Percentiles rank a stretch among this genome's conserved stretches.
phyloP scores from a whole-genome alignment of 2,329 filamentous ascomycete genomes.

The Aspergillus pseudoviridinutans region DNA sequence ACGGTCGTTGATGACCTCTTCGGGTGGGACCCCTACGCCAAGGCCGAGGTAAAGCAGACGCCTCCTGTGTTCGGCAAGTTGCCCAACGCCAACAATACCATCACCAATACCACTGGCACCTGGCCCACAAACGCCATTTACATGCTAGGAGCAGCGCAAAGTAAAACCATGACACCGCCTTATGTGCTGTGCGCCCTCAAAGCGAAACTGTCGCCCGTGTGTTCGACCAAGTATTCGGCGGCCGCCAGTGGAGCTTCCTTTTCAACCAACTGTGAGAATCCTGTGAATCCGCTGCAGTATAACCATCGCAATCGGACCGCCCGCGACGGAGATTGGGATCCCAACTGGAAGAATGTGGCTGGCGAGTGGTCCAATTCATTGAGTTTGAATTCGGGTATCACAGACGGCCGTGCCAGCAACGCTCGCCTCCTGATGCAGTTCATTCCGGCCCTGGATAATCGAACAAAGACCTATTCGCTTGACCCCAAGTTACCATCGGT shows the following conservation, averaged over 20 bases:
- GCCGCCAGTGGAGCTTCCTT: constrained; percentile 58
- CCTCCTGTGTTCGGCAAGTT: constrained; percentile 53
- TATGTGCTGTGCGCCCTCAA: constrained; percentile 67
- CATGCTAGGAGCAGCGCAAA: constrained; percentile 54
- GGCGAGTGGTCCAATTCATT: constrained; percentile 53
- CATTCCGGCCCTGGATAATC: constrained; percentile 39
- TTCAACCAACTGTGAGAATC: constrained; percentile 59
- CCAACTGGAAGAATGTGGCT: constrained; percentile 56
- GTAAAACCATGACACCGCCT: constrained; percentile 32
- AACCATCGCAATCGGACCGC: constrained; percentile 38
- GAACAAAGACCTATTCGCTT: constrained; percentile 35
- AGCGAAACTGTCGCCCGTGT: constrained; percentile 60
- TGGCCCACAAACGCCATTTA: constrained; percentile 58
- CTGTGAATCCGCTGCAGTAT: constrained; percentile 54
- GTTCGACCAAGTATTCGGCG: constrained; percentile 57
- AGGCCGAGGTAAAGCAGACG: constrained; percentile 29
- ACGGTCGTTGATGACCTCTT: constrained; percentile 69
- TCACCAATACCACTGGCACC: constrained; percentile 51
- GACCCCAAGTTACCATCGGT: constrained; percentile 58
- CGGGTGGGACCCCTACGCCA: constrained; percentile 52
- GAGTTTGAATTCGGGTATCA: constrained; percentile 54
- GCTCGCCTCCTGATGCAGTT: constrained; percentile 56
- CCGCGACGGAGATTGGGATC: constrained; percentile 29
- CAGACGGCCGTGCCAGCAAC: constrained; percentile 56
- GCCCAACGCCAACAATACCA: constrained; percentile 63